These are phyloP conservation scores for Aspergillus heteromorphus DNA, from an alignment of 495 filamentous ascomycete species.

Conservation along the genomic window DNA sequence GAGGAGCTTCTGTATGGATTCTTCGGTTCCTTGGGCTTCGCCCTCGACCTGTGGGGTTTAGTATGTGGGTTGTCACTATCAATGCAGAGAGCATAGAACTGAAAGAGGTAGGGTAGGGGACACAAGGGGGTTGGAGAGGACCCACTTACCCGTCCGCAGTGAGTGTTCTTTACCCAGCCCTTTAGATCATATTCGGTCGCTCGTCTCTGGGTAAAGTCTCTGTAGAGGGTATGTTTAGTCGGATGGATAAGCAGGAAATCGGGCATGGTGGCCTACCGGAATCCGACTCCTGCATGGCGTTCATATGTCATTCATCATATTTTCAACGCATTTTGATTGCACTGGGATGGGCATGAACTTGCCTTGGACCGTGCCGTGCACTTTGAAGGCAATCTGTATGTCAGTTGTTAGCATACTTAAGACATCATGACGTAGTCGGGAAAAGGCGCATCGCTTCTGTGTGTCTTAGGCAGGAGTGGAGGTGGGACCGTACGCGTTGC, in stretches of 20 bases:
- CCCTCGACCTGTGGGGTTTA: constrained; percentile 64
- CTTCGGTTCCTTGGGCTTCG: constrained; percentile 73
- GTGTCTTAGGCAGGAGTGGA: neutral
- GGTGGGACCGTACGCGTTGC: constrained; percentile 5
- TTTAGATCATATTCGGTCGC: constrained; percentile 61
- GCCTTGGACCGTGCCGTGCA: constrained; percentile 51
- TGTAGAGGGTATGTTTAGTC: constrained; percentile 21
- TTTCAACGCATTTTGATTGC: too few relatives aligned
- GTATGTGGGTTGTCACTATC: neutral
- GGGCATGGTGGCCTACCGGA: constrained; percentile 51
- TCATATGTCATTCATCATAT: neutral
- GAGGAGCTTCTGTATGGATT: constrained; percentile 60
- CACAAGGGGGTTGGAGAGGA: too few relatives aligned
- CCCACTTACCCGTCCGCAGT: constrained; percentile 62
- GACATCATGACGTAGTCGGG: constrained; percentile 11
- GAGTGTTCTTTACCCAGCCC: constrained; percentile 75
- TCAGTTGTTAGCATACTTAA: neutral
- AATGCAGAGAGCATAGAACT: neutral
- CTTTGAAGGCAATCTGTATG: constrained; percentile 46
- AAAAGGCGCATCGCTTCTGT: neutral
- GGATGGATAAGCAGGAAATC: constrained; percentile 5
- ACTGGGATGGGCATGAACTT: constrained; percentile 5
- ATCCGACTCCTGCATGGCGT: constrained; percentile 56
- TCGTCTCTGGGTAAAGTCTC: constrained; percentile 65
- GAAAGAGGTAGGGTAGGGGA: too few relatives aligned